Conservation (phyloP, 192 early-diverging fungal genomes). For the Coemansia sp. region DNA sequence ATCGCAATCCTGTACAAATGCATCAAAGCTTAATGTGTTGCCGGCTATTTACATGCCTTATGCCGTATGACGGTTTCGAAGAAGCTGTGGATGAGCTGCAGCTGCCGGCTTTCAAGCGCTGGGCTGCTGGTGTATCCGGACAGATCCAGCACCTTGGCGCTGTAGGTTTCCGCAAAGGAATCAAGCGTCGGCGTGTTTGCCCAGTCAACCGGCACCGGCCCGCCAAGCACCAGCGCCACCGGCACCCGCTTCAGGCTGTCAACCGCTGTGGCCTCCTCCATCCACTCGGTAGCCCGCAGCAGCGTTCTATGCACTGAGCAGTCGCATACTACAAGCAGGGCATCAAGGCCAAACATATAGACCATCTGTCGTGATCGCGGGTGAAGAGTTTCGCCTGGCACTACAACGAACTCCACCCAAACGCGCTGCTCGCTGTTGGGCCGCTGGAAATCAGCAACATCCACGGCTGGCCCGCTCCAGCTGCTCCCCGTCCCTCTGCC, state of each 20-base stretch:
- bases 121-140: constrained; percentile 20
- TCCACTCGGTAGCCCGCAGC: constrained; percentile 40
- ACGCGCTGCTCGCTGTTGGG: constrained; percentile 5
- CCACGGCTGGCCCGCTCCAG: constrained; percentile 27
- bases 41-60: neutral
- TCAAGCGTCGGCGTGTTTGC: constrained; percentile 18
- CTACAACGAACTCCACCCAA: constrained; percentile 44
- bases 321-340: constrained; percentile 43
- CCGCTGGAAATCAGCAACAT: constrained; percentile 29
- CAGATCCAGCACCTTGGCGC: constrained; percentile 27
- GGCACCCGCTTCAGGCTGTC: constrained; percentile 14
- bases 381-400: constrained; percentile 47
- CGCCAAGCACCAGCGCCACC: constrained; percentile 41
- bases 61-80: constrained; percentile 12
- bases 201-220: constrained; percentile 29
- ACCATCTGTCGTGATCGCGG: constrained; percentile 45
- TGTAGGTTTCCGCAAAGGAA: constrained; percentile 21
- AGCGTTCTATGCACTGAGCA: constrained; percentile 27
- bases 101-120: constrained; percentile 15
- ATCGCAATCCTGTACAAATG: no score
- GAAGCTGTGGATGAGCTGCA: constrained; percentile 6
- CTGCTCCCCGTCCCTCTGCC: constrained; percentile 4
- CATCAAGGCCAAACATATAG: constrained; percentile 36
- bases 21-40: no score
- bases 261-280: constrained; percentile 27